A percentile compares a stretch with the other conserved stretches of the same genome.
phyloP scores from a whole-genome alignment of 2,329 filamentous ascomycete genomes.

The Leptodontidium sp. region DNA sequence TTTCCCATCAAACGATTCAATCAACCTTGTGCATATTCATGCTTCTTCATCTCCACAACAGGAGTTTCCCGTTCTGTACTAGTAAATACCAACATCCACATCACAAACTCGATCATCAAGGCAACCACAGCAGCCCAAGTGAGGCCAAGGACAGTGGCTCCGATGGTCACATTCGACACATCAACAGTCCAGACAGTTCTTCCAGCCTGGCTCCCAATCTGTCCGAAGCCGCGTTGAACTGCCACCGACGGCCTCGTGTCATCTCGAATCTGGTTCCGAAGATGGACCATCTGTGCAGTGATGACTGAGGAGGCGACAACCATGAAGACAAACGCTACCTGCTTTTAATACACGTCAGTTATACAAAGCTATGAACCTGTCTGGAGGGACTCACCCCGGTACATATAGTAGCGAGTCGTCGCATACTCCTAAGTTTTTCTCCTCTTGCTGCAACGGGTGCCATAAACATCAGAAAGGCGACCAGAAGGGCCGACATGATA shows the following conservation, averaged over 20 bases:
- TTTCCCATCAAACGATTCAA: neutral
- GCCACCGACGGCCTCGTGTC: neutral
- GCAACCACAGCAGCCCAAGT: slow-evolving; percentile 16
- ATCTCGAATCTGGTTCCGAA: slow-evolving; percentile 15
- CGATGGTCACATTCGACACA: slow-evolving; percentile 1
- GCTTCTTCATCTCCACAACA: neutral
- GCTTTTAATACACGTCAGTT: neutral
- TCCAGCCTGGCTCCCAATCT: neutral
- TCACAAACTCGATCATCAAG: slow-evolving; percentile 8
- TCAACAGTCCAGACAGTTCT: neutral
- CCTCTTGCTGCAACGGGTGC: slow-evolving; percentile 4
- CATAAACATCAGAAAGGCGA: slow-evolving; percentile 3
- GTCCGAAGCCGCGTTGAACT: neutral
- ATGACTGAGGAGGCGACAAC: slow-evolving; percentile 14
- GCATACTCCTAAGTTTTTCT: neutral
- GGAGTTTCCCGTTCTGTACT: neutral
- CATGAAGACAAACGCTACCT: slow-evolving; percentile 21
- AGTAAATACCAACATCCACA: slow-evolving; percentile 13
- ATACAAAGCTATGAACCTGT: neutral
- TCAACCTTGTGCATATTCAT: neutral
- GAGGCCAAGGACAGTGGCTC: slow-evolving; percentile 1
- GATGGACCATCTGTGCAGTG: slow-evolving; percentile 17
- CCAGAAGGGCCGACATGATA: slow-evolving; percentile 6
- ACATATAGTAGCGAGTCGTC: neutral
- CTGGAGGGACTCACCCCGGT: neutral